A percentile compares a stretch with the other conserved stretches of the same genome.
Conservation (phyloP, 176 grass and related monocot genomes). For the Metroxylon sagu region DNA sequence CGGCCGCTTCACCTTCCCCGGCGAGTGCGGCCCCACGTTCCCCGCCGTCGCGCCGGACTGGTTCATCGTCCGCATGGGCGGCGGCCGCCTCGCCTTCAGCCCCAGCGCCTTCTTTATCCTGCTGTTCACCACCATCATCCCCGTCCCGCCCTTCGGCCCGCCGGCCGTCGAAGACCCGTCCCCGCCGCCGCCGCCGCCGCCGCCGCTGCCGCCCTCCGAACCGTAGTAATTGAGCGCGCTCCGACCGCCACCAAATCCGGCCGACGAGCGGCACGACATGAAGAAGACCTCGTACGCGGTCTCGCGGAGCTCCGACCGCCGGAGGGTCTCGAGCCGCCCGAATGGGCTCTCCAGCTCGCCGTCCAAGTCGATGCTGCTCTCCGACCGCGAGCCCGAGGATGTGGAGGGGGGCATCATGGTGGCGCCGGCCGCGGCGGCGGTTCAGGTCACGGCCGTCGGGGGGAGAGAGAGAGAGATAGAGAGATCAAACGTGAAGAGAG, state of each 20-base stretch:
- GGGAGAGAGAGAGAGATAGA: too few relatives aligned
- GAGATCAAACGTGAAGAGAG: too few relatives aligned
- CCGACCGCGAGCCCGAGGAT: slow-evolving; percentile 40
- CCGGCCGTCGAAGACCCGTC: slow-evolving; percentile 35
- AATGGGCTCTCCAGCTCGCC: slow-evolving; percentile 58
- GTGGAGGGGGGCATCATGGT: too few relatives aligned
- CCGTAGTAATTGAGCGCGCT: too few relatives aligned
- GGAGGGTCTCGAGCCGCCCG: slow-evolving; percentile 37
- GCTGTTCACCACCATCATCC: slow-evolving; percentile 60
- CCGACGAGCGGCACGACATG: slow-evolving; percentile 64
- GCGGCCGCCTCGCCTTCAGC: slow-evolving; percentile 37
- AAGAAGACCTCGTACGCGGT: slow-evolving; percentile 89
- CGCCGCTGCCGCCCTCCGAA: slow-evolving; percentile 1
- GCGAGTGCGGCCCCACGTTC: slow-evolving; percentile 25
- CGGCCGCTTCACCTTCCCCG: slow-evolving; percentile 41
- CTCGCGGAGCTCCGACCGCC: slow-evolving; percentile 51
- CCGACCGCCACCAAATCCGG: neutral
- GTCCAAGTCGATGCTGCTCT: slow-evolving; percentile 15
- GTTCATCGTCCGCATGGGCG: slow-evolving; percentile 49
- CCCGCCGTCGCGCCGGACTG: slow-evolving; percentile 21
- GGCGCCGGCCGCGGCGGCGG: too few relatives aligned
- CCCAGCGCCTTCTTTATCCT: slow-evolving; percentile 68
- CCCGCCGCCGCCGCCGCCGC: slow-evolving; percentile 1
- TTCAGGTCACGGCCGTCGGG: too few relatives aligned
- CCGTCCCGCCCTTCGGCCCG: slow-evolving; percentile 37